Evolutionary conservation across 2,329 filamentous ascomycete species (phyloP).

Genomic region (Fusarium poae): DNA sequence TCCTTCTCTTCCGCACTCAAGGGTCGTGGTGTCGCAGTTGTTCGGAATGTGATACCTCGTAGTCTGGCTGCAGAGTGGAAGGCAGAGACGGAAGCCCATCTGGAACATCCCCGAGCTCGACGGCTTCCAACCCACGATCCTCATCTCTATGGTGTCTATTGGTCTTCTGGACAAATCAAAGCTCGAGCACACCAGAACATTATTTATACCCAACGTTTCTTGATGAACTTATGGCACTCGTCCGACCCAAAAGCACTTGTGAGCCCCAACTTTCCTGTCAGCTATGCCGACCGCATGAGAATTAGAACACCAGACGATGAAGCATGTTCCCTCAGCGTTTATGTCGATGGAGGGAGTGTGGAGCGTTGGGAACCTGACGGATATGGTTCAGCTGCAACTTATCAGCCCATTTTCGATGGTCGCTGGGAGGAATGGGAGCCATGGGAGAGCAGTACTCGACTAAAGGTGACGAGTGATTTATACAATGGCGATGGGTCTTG

Average conservation of each 20-base stretch:
- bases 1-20: conserved; percentile 49
- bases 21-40: conserved; percentile 51
- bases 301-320: conserved; percentile 65
- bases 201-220: conserved; percentile 60
- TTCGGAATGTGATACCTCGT: conserved; percentile 51
- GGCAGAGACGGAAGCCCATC: conserved; percentile 64
- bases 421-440: conserved; percentile 82
- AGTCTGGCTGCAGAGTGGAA: conserved; percentile 60
- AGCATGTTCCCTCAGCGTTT: conserved; percentile 68
- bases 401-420: conserved; percentile 74
- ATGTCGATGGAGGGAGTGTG: conserved; percentile 73
- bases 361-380: conserved; percentile 76
- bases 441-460: conserved; percentile 76
- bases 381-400: conserved; percentile 71
- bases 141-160: conserved; percentile 56
- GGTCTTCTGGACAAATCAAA: conserved; percentile 57
- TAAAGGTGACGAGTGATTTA: conserved; percentile 74
- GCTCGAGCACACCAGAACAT: conserved; percentile 57
- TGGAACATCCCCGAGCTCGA: conserved; percentile 60
- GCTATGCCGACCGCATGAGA: conserved; percentile 72
- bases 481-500: conserved; percentile 81
- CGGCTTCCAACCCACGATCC: conserved; percentile 51
- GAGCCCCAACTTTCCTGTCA: conserved; percentile 61
- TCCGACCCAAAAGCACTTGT: conserved; percentile 60
- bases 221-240: conserved; percentile 56